Evolutionary conservation across 441 rosid genomes (phyloP).

Genomic region (Erodium texanum): DNA sequence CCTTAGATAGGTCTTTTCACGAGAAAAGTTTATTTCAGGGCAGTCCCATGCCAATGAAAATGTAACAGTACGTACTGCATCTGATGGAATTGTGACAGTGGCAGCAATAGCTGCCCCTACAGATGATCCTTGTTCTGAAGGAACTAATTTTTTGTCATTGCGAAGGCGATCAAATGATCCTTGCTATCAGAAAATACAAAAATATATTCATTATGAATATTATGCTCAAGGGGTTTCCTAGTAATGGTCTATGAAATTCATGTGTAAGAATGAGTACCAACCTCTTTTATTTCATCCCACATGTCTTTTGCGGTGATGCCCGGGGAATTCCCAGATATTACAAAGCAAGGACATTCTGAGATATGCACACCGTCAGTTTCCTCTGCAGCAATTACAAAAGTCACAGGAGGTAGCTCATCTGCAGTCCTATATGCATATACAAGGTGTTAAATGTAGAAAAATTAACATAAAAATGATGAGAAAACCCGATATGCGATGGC

Average conservation of each 20-base stretch:
- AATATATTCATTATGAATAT: background rate
- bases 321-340: constrained; percentile 50
- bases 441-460: background rate
- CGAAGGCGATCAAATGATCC: constrained; percentile 59
- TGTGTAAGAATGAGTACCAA: constrained; percentile 18
- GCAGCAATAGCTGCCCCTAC: constrained; percentile 92
- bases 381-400: constrained; percentile 69
- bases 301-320: constrained; percentile 70
- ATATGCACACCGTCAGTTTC: constrained; percentile 48
- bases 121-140: constrained; percentile 68
- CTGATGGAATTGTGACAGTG: constrained; percentile 47
- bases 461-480: background rate
- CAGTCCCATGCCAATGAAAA: constrained; percentile 95
- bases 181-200: constrained; percentile 32
- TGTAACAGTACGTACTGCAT: constrained; percentile 38
- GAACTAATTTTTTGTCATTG: constrained; percentile 26
- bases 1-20: constrained; percentile 72
- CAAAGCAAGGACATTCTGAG: constrained; percentile 62
- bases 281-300: constrained; percentile 82
- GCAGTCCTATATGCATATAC: constrained; percentile 45
- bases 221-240: background rate
- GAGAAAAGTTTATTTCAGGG: constrained; percentile 55
- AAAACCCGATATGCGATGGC: background rate
- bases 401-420: constrained; percentile 40
- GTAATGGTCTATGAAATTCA: no score